Percentiles rank a stretch among this genome's conserved stretches.
Evolutionary conservation across 2,329 filamentous ascomycete species (phyloP).

Genomic region (Phoma sp.): DNA sequence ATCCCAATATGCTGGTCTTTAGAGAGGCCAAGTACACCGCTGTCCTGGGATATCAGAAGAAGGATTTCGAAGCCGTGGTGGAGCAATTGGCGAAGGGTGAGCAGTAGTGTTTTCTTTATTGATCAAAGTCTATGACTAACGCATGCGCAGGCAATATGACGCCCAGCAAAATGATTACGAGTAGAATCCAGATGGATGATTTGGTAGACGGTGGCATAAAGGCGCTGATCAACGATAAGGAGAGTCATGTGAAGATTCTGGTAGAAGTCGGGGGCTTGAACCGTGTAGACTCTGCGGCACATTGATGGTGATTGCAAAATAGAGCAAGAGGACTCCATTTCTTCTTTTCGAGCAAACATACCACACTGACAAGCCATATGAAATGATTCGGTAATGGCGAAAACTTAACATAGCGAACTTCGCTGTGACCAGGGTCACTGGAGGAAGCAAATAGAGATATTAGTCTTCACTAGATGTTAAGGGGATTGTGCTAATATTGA

Average conservation of each 20-base stretch:
- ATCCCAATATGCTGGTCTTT: constrained; percentile 61
- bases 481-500: too few relatives aligned
- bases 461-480: too few relatives aligned
- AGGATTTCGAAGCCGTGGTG: constrained; percentile 65
- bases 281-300: constrained; percentile 19
- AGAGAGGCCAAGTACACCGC: constrained; percentile 60
- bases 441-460: too few relatives aligned
- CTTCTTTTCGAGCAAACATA: too few relatives aligned
- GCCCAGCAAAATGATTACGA: constrained; percentile 66
- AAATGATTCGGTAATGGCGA: too few relatives aligned
- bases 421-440: too few relatives aligned
- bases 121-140: neutral
- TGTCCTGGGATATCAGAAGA: constrained; percentile 57
- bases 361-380: too few relatives aligned
- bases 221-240: constrained; percentile 64
- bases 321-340: neutral
- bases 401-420: too few relatives aligned
- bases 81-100: constrained; percentile 52
- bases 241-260: constrained; percentile 68
- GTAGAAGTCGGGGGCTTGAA: constrained; percentile 52
- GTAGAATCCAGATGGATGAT: constrained; percentile 61
- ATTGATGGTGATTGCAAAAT: neutral
- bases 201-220: constrained; percentile 64
- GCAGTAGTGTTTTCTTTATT: neutral
- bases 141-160: constrained; percentile 53